Evolutionary conservation across 164 flowering plant genomes (phyloP).

Genomic region (Stephania japonica): DNA sequence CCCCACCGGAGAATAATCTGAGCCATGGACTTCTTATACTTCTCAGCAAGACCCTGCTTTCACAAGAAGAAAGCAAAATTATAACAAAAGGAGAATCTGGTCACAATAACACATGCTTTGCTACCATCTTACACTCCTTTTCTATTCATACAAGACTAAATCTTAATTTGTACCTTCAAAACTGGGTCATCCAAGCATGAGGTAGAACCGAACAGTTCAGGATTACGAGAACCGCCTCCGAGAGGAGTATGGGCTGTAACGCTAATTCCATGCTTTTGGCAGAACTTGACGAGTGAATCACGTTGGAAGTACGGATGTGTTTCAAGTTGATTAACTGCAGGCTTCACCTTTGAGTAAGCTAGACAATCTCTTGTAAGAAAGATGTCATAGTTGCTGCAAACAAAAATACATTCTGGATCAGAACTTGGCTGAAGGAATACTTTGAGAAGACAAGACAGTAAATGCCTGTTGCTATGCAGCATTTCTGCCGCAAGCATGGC

Average conservation of each 20-base stretch:
- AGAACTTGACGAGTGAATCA: constrained; percentile 81
- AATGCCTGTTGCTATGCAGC: background rate
- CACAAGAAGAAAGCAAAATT: background rate
- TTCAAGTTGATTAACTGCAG: constrained; percentile 93
- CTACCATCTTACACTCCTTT: background rate
- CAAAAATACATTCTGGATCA: background rate
- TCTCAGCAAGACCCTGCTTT: constrained; percentile 59
- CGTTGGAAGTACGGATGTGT: constrained; percentile 96
- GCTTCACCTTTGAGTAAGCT: constrained; percentile 89
- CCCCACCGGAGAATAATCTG: constrained; percentile 90
- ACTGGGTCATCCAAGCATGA: constrained; percentile 81
- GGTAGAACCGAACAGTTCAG: constrained; percentile 81
- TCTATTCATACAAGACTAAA: background rate
- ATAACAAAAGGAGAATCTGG: background rate
- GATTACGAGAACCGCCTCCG: constrained; percentile 78
- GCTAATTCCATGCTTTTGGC: constrained; percentile 87
- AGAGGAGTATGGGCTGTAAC: constrained; percentile 92
- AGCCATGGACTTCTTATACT: constrained; percentile 64
- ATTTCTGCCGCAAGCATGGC: background rate
- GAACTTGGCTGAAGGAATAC: background rate
- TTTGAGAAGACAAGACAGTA: background rate
- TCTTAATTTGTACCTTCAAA: constrained; percentile 42
- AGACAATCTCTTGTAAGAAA: constrained; percentile 90
- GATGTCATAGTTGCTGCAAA: constrained; percentile 87
- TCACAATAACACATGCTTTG: background rate